phyloP scores from a whole-genome alignment of 179 eudicot genomes.

The Silene vulgaris region DNA sequence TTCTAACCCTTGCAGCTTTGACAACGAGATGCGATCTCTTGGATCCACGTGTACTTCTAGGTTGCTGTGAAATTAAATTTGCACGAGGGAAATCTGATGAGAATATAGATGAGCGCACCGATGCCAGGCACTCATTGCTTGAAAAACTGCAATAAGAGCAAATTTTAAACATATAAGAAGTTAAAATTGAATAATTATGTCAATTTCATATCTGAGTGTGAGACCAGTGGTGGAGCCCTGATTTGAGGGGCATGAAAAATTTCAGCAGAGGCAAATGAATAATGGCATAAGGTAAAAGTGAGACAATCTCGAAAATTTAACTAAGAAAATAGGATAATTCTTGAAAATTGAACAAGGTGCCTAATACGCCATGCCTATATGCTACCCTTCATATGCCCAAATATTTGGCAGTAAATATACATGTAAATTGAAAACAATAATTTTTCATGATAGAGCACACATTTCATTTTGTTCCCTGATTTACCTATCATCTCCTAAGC shows the following conservation, averaged over 20 bases:
- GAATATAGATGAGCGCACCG: constrained; percentile 45
- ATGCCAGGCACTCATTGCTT: constrained; percentile 46
- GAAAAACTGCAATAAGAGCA: constrained; percentile 24
- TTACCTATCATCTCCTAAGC: too few species aligned
- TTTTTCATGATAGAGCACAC: background rate
- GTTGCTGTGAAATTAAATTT: constrained; percentile 29
- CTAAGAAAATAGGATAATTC: too few species aligned
- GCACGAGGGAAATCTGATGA: constrained; percentile 36
- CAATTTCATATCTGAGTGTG: background rate
- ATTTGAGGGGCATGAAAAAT: background rate
- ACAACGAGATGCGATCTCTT: constrained; percentile 47
- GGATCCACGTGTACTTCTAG: constrained; percentile 23
- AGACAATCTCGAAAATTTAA: too few species aligned
- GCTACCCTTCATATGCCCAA: background rate
- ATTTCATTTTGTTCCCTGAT: background rate
- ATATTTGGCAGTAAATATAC: background rate
- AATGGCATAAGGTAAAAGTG: too few species aligned
- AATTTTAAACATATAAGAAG: background rate
- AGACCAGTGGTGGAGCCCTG: background rate
- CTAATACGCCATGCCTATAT: background rate
- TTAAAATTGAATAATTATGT: background rate
- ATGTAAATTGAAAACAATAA: background rate
- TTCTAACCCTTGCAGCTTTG: constrained; percentile 58
- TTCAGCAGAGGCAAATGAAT: too few species aligned
- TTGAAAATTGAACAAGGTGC: background rate